Evolutionary conservation across 306 rosid species (phyloP), one percentile per base, ranked within the genome.

Genomic region (Vachellia pachyceras): DNA sequence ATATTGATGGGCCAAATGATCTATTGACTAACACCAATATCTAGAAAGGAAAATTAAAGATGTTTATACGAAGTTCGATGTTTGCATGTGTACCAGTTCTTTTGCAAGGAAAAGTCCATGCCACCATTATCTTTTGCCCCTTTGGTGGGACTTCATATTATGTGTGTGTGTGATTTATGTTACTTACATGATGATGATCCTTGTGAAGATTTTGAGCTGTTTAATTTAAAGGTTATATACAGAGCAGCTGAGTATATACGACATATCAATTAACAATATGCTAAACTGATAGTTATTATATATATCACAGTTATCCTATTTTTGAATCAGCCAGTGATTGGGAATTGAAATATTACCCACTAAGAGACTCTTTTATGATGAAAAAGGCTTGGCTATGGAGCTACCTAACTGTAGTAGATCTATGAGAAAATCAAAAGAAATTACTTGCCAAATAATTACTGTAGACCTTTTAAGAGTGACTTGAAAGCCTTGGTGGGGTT

Each of bases 401-500:
- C 66, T 50, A 68, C 55, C 52, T 55, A 86, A 89, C 90, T 95
- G 89, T 78, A 75, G 84, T 80, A 72, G 87, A 85, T 90, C 90
- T 81, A 82, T 83, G 79, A 17, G 79, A 17, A 79, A 81, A 89
- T 82, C 79, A 88, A 86, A 88, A 84, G 85, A 76, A 84, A 88
- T 87, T 83, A 86, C 84, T 66, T 63, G 50, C 42, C 80, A 75
- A 88, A 85, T 78, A 80, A 82, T 87, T 79, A 82, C 86, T 88
- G 83, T 84, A 25, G 80, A 84, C 68, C 73, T 66, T 80, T 75
- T 67, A 57, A 81, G 91, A 90, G 91, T 87, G 88, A 85, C 84
- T 89, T 90, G 81, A 39, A 90, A 86, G 90, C 84, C 71, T 86
- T 79, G 86, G 85, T 82, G 90, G 90, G 85, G 86, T 87, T 86